Conservation (phyloP, 2,329 filamentous ascomycete genomes). For the Paramyrothecium sp. region DNA sequence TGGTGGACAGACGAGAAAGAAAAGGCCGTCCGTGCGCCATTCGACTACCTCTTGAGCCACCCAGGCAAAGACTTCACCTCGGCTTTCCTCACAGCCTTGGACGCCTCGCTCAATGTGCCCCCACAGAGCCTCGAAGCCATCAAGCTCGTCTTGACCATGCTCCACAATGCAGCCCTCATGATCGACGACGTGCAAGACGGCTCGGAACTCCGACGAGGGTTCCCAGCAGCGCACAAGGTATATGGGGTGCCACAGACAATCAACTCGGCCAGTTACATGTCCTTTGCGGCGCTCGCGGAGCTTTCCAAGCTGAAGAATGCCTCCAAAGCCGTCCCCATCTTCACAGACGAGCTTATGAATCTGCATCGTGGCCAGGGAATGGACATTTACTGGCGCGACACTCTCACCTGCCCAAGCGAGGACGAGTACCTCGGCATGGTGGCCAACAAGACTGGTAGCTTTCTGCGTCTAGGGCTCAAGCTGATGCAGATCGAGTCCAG, state of each 20-base stretch:
- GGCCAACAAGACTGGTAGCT: constrained; percentile 77
- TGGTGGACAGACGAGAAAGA: constrained; percentile 68
- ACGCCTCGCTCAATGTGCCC: constrained; percentile 71
- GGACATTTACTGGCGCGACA: constrained; percentile 83
- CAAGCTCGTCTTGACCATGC: constrained; percentile 72
- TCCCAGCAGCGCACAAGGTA: constrained; percentile 46
- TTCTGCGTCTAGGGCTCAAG: constrained; percentile 76
- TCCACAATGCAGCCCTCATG: constrained; percentile 55
- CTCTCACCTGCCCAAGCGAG: constrained; percentile 73
- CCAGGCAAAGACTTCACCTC: constrained; percentile 77
- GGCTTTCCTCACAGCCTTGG: constrained; percentile 72
- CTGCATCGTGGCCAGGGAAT: constrained; percentile 80
- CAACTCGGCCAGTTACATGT: constrained; percentile 48
- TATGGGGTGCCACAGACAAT: constrained; percentile 50
- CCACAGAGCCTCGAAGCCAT: constrained; percentile 65
- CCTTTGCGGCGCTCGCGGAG: constrained; percentile 24
- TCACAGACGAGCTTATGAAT: constrained; percentile 73
- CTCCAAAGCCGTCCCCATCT: constrained; percentile 61
- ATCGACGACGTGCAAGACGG: constrained; percentile 49
- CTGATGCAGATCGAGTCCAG: constrained; percentile 74
- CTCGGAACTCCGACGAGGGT: constrained; percentile 43
- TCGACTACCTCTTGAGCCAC: constrained; percentile 69
- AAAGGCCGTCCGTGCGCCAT: constrained; percentile 69
- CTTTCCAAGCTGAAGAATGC: constrained; percentile 65
- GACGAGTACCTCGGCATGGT: constrained; percentile 87